Evolutionary conservation across 257 asterid species (phyloP).

Genomic region (Jacaranda copaia): DNA sequence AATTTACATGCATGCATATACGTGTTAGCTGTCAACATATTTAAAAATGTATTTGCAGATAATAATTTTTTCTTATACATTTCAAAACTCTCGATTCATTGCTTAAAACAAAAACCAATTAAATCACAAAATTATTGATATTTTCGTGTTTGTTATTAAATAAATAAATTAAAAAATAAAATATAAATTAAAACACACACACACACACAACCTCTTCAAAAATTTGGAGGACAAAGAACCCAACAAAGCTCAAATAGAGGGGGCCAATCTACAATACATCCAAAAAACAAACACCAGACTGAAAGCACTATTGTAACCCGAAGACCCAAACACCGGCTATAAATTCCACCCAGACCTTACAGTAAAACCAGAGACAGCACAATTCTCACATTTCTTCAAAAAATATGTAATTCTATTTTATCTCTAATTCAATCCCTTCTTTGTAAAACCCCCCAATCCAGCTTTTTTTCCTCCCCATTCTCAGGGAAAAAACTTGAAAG

Average conservation of each 20-base stretch:
- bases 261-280: constrained; percentile 36
- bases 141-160: background rate
- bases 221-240: background rate
- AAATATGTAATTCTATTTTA: constrained; percentile 21
- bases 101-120: background rate
- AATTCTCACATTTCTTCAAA: constrained; percentile 18
- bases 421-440: constrained; percentile 32
- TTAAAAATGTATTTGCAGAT: no score
- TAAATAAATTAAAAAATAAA: no score
- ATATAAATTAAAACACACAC: no score
- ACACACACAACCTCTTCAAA: background rate
- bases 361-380: constrained; percentile 13
- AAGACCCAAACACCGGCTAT: constrained; percentile 4
- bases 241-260: background rate
- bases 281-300: constrained; percentile 12
- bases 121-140: background rate
- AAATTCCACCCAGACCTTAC: background rate
- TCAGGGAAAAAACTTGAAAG: constrained; percentile 38
- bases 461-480: constrained; percentile 37
- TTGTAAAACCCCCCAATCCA: constrained; percentile 53
- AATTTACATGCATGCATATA: no score
- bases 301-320: background rate
- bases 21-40: no score
- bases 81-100: background rate
- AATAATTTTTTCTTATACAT: background rate